Base-by-base conservation (phyloP, 1,284 basidiomycete genomes). In the Pseudozyma sp. region DNA sequence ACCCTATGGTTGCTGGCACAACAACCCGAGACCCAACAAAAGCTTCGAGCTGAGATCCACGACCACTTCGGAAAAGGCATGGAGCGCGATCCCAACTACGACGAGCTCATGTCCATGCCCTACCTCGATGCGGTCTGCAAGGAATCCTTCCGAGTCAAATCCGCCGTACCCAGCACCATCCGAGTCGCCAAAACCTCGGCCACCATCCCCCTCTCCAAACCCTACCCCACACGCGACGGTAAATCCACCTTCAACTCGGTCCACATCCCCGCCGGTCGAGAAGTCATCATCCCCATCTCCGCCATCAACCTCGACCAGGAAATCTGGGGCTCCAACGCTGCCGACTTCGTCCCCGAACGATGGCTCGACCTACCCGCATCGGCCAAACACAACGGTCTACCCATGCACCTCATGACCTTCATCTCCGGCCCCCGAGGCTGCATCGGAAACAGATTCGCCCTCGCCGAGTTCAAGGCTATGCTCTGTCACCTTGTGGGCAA, bases 391-490 rank as follows among this genome's bases (percentile, higher is more conserved):
- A 50, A 31, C 40, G 60, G 64, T 14, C 47, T 81, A 16, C 68
- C 77, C 48, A 55, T 67, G 57, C 69, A 71, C 39, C 54, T 77
- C 34, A 55, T 81, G 57, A 73, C 76, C 31, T 83, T 83, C 63
- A 69, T 83, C 53, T 55, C 65, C 6, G 81, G 81, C 5, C 75
- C 81, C 2, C 47, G 81, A 17, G 75, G 70, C 4, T 83, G 81
- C 54, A 77, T 83, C 17, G 81, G 81, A 2, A 68, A 79, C 42
- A 39, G 75, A 4, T 82, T 82, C 62, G 80, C 77, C 0, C 56
- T 80, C 19, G 70, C 75, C 6, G 81, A 83, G 37, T 80, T 83
- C 68, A 82, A 81, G 54, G 66, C 76, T 8, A 75, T 83, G 52
- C 50, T 78, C 7, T 69, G 63, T 37, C 56, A 65, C n/a, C 43